Conservation (phyloP, 805 yeast genomes). For the Kluyveromyces aestuarii region DNA sequence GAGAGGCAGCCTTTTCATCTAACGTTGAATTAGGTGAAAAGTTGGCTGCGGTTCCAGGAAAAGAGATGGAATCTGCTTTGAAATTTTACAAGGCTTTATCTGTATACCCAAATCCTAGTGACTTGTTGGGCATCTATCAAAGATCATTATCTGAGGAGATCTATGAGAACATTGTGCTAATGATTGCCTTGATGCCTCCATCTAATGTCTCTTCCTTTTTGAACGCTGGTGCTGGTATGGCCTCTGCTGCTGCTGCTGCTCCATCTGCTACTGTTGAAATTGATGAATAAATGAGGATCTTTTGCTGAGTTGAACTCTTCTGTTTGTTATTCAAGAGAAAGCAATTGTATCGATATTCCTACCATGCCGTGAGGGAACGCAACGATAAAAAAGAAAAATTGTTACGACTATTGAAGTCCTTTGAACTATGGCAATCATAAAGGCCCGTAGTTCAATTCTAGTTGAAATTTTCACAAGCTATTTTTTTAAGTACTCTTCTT, state of each 20-base stretch:
- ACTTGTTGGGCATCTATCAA: slow-evolving; percentile 81
- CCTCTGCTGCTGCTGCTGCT: slow-evolving; percentile 14
- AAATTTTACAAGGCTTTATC: slow-evolving; percentile 88
- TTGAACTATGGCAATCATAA: neutral
- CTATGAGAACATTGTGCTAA: slow-evolving; percentile 73
- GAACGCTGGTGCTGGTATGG: slow-evolving; percentile 16
- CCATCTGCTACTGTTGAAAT: slow-evolving; percentile 19
- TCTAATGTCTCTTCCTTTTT: slow-evolving; percentile 62
- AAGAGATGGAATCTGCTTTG: slow-evolving; percentile 76
- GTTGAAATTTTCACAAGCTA: neutral
- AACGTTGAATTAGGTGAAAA: slow-evolving; percentile 85
- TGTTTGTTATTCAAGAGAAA: neutral
- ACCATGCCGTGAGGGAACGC: neutral
- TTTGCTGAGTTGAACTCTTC: neutral
- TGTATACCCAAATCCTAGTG: slow-evolving; percentile 92
- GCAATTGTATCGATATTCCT: neutral
- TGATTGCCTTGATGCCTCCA: slow-evolving; percentile 90
- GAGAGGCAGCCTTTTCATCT: slow-evolving; percentile 71
- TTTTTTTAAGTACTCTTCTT: no score
- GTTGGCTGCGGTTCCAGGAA: slow-evolving; percentile 53
- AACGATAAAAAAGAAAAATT: neutral
- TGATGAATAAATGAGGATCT: slow-evolving; percentile 16
- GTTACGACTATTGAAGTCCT: neutral
- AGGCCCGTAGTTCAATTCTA: neutral
- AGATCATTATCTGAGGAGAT: slow-evolving; percentile 76